phyloP scores from a whole-genome alignment of 176 grass and related monocot species.

The Ensete glaucum region DNA sequence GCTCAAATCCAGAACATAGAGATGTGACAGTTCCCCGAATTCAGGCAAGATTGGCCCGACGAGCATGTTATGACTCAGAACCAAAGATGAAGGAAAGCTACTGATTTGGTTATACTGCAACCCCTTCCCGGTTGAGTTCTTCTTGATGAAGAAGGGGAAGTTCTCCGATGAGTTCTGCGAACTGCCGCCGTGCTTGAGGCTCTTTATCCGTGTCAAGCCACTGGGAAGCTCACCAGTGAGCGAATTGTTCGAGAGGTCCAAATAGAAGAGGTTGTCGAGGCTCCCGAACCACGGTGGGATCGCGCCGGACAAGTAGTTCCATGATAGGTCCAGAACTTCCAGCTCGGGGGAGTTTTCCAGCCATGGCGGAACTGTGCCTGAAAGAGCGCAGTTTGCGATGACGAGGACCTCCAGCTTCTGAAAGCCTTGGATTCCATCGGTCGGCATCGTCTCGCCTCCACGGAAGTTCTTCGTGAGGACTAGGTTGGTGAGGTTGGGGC shows the following conservation, averaged over 20 bases:
- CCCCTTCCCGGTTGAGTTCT: constrained; percentile 53
- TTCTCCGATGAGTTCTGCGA: constrained; percentile 25
- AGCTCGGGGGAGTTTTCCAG: constrained; percentile 34
- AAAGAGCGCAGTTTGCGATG: constrained; percentile 71
- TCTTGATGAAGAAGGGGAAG: constrained; percentile 59
- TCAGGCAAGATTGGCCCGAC: constrained; percentile 35
- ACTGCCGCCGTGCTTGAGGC: constrained; percentile 30
- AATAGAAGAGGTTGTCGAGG: constrained; percentile 69
- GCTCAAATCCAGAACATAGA: constrained; percentile 56
- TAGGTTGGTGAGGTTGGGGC: constrained; percentile 51
- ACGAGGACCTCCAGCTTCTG: constrained; percentile 65
- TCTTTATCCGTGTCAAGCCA: constrained; percentile 50
- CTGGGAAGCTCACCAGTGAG: constrained; percentile 59
- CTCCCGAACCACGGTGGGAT: constrained; percentile 54
- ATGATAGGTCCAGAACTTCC: constrained; percentile 80
- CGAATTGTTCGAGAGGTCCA: constrained; percentile 82
- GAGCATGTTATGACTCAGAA: constrained; percentile 55
- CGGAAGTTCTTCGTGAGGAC: constrained; percentile 88
- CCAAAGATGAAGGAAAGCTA: constrained; percentile 71
- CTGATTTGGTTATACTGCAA: constrained; percentile 84
- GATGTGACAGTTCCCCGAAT: constrained; percentile 51
- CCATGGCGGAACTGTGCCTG: constrained; percentile 51
- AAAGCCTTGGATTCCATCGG: constrained; percentile 60
- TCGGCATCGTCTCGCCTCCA: constrained; percentile 47
- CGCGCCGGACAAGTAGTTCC: constrained; percentile 62